Percentiles rank a stretch among this genome's conserved stretches.
phyloP scores from a whole-genome alignment of 2,329 filamentous ascomycete genomes.

The Xylariaceae sp. region DNA sequence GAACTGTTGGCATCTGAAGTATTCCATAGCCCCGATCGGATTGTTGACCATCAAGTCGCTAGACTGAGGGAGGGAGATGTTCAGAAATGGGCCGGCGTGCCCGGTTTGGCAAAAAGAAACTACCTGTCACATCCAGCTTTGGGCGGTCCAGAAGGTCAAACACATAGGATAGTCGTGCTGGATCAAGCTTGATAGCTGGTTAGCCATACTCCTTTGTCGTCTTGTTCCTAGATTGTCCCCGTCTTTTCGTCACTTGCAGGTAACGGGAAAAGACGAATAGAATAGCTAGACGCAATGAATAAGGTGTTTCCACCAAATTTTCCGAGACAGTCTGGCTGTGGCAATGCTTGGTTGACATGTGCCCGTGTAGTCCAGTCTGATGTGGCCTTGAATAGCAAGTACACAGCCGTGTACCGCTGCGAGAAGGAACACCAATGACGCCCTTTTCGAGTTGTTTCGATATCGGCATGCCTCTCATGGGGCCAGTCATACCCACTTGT shows the following conservation, averaged over 20 bases:
- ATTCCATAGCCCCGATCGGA: too few species aligned
- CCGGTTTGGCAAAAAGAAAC: too few species aligned
- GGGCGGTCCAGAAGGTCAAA: slow-evolving; percentile 17
- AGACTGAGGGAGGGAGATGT: neutral
- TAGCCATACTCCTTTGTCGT: slow-evolving; percentile 20
- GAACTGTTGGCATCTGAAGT: too few species aligned
- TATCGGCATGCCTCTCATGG: too few species aligned
- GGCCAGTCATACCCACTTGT: too few species aligned
- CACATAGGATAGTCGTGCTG: slow-evolving; percentile 24
- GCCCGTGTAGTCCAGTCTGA: neutral
- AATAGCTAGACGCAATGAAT: slow-evolving; percentile 2
- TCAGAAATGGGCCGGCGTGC: slow-evolving; percentile 5
- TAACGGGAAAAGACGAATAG: neutral
- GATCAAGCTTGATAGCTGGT: slow-evolving; percentile 21
- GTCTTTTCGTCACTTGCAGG: slow-evolving; percentile 14
- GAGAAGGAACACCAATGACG: too few species aligned
- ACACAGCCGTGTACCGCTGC: too few species aligned
- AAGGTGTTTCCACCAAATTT: neutral
- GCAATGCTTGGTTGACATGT: neutral
- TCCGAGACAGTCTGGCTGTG: neutral
- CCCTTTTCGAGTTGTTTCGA: too few species aligned
- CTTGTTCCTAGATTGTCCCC: slow-evolving; percentile 21
- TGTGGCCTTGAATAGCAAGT: too few species aligned
- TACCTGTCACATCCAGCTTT: too few species aligned
- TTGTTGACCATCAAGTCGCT: too few species aligned